Conservation (phyloP, 2,329 filamentous ascomycete genomes). For the Elsinoe perseae region DNA sequence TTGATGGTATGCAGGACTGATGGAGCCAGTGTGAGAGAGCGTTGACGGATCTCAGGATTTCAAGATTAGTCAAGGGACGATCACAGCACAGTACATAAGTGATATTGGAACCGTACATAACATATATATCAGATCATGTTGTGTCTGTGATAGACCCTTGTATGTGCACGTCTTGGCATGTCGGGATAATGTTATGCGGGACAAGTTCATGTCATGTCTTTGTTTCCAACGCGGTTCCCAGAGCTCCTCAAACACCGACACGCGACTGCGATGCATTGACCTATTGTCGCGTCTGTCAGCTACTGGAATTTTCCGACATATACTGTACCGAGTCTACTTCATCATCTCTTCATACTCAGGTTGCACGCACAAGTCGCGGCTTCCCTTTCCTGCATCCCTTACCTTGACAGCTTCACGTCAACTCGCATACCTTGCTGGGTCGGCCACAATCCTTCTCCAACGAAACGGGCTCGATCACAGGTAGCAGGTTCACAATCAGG, state of each 20-base stretch:
- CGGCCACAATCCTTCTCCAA: background rate
- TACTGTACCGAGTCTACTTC: background rate
- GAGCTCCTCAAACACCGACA: conserved; percentile 10
- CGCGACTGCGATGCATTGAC: conserved; percentile 12
- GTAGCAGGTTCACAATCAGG: background rate
- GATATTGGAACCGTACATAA: background rate
- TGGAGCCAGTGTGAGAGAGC: background rate
- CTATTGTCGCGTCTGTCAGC: background rate
- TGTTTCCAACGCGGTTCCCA: conserved; percentile 2
- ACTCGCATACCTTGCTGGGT: background rate
- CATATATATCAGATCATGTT: too few relatives aligned
- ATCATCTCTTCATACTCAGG: background rate
- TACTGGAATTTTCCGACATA: background rate
- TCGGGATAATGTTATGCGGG: conserved; percentile 9
- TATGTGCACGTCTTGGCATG: background rate
- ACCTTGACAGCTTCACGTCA: conserved; percentile 8
- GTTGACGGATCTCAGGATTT: background rate
- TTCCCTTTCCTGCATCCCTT: background rate
- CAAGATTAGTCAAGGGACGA: background rate
- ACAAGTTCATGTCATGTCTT: background rate
- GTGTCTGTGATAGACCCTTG: too few relatives aligned
- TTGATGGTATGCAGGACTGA: conserved; percentile 4
- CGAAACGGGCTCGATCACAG: too few relatives aligned
- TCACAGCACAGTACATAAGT: too few relatives aligned
- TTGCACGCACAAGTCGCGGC: background rate